phyloP scores from a whole-genome alignment of 2,329 filamentous ascomycete species.

The Aspergillus pseudoglaucus region DNA sequence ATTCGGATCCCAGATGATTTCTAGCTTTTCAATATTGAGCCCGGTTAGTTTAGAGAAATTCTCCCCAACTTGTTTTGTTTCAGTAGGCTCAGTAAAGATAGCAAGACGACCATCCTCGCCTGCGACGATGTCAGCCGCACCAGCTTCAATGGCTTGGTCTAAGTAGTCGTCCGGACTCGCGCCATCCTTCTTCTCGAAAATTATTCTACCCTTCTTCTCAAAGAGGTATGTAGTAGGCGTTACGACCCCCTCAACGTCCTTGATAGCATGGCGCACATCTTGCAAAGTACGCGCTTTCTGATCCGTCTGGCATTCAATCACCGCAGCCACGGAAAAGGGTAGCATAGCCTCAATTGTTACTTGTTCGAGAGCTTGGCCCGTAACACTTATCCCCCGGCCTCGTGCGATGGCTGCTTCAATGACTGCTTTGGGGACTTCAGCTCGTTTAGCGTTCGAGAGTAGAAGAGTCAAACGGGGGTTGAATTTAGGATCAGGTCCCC shows the following conservation, averaged over 20 bases:
- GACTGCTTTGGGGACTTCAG: slow-evolving; percentile 71
- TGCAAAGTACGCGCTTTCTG: slow-evolving; percentile 67
- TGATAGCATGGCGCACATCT: slow-evolving; percentile 66
- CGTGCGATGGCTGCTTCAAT: slow-evolving; percentile 84
- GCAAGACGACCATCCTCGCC: slow-evolving; percentile 65
- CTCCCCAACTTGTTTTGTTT: slow-evolving; percentile 59
- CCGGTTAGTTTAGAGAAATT: slow-evolving; percentile 57
- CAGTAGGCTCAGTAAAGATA: slow-evolving; percentile 62
- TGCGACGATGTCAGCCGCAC: slow-evolving; percentile 52
- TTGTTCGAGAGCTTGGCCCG: slow-evolving; percentile 68
- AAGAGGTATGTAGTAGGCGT: slow-evolving; percentile 81
- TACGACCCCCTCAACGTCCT: slow-evolving; percentile 61
- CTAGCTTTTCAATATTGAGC: slow-evolving; percentile 63
- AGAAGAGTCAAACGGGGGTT: slow-evolving; percentile 72
- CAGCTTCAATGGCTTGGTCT: slow-evolving; percentile 77
- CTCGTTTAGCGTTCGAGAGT: slow-evolving; percentile 73
- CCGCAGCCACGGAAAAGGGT: slow-evolving; percentile 64
- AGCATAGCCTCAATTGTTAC: slow-evolving; percentile 75
- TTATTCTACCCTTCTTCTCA: slow-evolving; percentile 67
- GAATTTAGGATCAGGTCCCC: slow-evolving; percentile 63
- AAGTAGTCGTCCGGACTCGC: slow-evolving; percentile 64
- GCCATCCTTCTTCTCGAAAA: slow-evolving; percentile 57
- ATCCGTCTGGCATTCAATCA: slow-evolving; percentile 82
- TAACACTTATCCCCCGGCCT: slow-evolving; percentile 74
- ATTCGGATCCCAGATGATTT: slow-evolving; percentile 81